Base-by-base conservation (phyloP, 495 filamentous ascomycete species). In the Penicillium longicatenatum region DNA sequence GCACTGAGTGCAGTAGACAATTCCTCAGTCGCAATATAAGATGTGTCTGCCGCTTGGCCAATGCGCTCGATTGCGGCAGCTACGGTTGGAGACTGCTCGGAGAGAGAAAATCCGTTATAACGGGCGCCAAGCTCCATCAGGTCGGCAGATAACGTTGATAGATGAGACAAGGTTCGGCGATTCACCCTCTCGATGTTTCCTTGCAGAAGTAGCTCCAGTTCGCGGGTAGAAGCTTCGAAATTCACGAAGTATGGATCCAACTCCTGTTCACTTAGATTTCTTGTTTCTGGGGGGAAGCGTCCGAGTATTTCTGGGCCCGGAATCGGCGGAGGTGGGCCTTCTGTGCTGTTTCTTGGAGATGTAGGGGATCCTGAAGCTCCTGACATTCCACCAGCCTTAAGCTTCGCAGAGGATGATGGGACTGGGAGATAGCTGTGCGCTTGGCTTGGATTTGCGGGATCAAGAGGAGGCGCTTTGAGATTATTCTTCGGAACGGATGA, bases 131-230 rank as follows among this genome's bases (percentile, higher is more conserved):
- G 81, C 63, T 98, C 94, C 57, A 90, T 89, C 39, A 98, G 82
- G 66, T 98, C 94, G 2, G 91, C 82, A n/a, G 88, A 89, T 44
- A 96, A 73, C 2, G 86, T 83, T 12, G 89, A 88, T 3, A 96
- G 70, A 63, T 98, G 94, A 37, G 85, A 88, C 5, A 98, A 72
- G 10, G 92, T 96, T 20, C 95, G 82, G 20, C 92, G 86, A 65
- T 97, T 98, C 41, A 97, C 92, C 66, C 93, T 96, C 65, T 98
- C 94, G 67, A 98, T 94, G 24, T 89, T 91, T 0, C 95, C 94
- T 64, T 89, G 92, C 5, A 98, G 77, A 0, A 97, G 81, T 12
- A 84, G 70, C 67, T 98, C 94, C 10, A 97, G 81, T 56, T 97
- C 93, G 59, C 90, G 87, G 8, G 92, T 94, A 9, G 90, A 88